Percentiles rank a stretch among this genome's conserved stretches.
These are phyloP conservation scores for Apiospora phragmitis DNA, from an alignment of 2,329 filamentous ascomycete species.

Conservation along the genomic window DNA sequence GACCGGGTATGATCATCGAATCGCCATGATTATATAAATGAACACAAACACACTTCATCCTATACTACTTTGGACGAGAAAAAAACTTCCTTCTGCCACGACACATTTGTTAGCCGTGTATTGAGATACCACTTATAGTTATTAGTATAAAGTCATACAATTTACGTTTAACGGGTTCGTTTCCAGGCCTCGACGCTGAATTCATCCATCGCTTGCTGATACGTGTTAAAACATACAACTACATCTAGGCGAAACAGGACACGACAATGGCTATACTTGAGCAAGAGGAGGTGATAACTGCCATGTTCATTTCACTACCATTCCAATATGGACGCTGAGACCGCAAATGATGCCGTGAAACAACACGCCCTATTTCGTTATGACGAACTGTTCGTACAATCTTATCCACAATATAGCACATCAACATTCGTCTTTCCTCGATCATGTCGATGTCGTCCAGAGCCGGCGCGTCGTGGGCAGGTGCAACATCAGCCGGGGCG, in stretches of 20 bases:
- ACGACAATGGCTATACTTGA: no score
- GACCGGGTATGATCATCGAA: neutral
- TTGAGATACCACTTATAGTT: conserved; percentile 5
- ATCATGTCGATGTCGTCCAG: conserved; percentile 72
- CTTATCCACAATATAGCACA: neutral
- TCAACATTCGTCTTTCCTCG: conserved; percentile 44
- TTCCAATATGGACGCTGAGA: neutral
- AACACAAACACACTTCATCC: neutral
- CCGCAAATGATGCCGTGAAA: neutral
- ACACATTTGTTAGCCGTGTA: neutral
- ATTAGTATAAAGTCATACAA: neutral
- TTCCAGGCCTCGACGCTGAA: neutral
- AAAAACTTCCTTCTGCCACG: neutral
- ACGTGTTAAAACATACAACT: no score
- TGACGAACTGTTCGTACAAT: neutral
- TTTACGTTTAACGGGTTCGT: neutral
- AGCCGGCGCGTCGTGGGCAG: conserved; percentile 24
- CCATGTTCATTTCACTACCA: neutral
- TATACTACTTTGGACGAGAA: neutral
- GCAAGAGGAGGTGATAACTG: neutral
- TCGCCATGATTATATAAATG: neutral
- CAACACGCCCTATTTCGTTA: neutral
- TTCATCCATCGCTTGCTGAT: neutral
- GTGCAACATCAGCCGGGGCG: conserved; percentile 36
- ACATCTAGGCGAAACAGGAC: no score